Conservation (phyloP, 176 grass and related monocot species). For the Elymus sibiricus region DNA sequence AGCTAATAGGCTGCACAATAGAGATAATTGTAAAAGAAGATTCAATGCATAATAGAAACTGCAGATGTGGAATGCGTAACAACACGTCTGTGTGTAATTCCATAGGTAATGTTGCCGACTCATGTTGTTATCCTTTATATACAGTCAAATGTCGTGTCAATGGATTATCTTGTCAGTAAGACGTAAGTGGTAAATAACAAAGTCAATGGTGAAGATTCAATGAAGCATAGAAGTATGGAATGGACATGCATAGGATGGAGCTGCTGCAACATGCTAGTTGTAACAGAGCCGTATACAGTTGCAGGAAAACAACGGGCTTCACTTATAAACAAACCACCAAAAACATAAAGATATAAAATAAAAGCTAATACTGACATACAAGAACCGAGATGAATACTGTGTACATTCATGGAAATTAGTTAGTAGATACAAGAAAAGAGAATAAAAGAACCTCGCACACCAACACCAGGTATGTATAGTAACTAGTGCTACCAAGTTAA, state of each 20-base stretch:
- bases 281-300: neutral
- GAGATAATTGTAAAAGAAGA: neutral
- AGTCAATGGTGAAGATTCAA: neutral
- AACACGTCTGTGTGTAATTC: neutral
- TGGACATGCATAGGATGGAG: neutral
- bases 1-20: slow-evolving; percentile 12
- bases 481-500: slow-evolving; percentile 4
- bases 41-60: slow-evolving; percentile 2
- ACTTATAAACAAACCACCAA: neutral
- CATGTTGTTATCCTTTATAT: neutral
- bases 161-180: slow-evolving; percentile 7
- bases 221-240: neutral
- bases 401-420: neutral
- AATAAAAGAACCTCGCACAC: neutral
- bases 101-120: neutral
- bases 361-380: neutral
- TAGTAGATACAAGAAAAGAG: neutral
- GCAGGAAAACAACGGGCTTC: slow-evolving; percentile 8
- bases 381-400: neutral
- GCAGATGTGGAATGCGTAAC: slow-evolving; percentile 2
- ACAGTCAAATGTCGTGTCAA: slow-evolving; percentile 3
- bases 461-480: neutral
- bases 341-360: slow-evolving; percentile 8
- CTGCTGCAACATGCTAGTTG: slow-evolving; percentile 11
- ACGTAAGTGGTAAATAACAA: slow-evolving; percentile 12